phyloP scores from a whole-genome alignment of 2,329 filamentous ascomycete species.

The Uncinocarpus reesii region DNA sequence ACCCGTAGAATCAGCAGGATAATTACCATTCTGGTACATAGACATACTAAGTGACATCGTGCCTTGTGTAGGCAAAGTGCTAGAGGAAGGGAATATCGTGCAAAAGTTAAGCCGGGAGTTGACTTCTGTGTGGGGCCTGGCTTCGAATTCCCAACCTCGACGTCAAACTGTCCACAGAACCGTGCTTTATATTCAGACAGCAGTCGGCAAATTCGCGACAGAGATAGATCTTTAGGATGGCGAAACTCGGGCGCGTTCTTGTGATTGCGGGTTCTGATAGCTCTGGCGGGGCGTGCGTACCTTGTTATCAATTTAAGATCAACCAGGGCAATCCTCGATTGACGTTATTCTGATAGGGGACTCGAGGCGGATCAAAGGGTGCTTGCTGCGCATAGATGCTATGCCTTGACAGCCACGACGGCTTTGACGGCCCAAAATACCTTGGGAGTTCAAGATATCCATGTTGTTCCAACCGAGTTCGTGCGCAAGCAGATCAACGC shows the following conservation, averaged over 20 bases:
- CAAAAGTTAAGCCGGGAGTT: no score
- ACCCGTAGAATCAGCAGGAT: no score
- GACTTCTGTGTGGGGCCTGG: neutral
- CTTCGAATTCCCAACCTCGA: neutral
- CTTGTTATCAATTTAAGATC: neutral
- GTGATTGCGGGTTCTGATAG: constrained; percentile 83
- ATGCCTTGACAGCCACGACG: constrained; percentile 92
- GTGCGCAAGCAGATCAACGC: constrained; percentile 77
- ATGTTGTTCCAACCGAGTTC: constrained; percentile 67
- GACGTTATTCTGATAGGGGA: constrained; percentile 47
- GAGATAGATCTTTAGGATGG: neutral
- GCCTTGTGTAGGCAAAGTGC: no score
- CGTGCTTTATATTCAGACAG: neutral
- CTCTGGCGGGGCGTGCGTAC: constrained; percentile 73
- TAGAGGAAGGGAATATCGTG: no score
- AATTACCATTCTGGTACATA: no score
- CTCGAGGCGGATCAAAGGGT: constrained; percentile 95
- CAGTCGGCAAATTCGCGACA: neutral
- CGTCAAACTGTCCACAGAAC: no score
- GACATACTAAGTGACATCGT: no score
- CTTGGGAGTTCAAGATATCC: constrained; percentile 67
- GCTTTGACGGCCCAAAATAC: constrained; percentile 97
- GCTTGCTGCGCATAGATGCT: constrained; percentile 81
- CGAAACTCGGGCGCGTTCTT: constrained; percentile 49
- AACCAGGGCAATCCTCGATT: constrained; percentile 12